Percentiles rank a stretch among this genome's conserved stretches.
Conservation (phyloP, 2,329 filamentous ascomycete species). For the Parastagonospora avenae region DNA sequence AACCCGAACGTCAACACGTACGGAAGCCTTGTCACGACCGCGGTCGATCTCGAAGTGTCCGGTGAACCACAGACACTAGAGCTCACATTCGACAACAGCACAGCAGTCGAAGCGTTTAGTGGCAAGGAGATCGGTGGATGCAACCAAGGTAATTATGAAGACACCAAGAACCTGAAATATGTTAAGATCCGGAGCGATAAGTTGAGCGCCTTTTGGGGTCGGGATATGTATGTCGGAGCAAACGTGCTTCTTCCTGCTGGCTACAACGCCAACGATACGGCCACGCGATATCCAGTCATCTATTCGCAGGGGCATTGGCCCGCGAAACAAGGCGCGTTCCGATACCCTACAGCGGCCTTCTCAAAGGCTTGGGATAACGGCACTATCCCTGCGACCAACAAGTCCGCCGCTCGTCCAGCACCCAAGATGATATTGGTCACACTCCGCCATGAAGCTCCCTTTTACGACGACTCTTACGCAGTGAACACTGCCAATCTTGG, state of each 20-base stretch:
- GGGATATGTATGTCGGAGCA: constrained; percentile 46
- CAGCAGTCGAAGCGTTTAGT: constrained; percentile 24
- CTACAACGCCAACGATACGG: constrained; percentile 37
- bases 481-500: constrained; percentile 49
- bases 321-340: constrained; percentile 26
- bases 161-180: constrained; percentile 40
- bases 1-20: constrained; percentile 33
- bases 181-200: constrained; percentile 47
- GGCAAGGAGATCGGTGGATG: constrained; percentile 47
- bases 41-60: constrained; percentile 29
- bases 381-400: constrained; percentile 33
- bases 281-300: constrained; percentile 42
- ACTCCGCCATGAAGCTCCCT: constrained; percentile 47
- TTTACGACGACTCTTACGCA: constrained; percentile 48
- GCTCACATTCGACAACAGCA: constrained; percentile 39
- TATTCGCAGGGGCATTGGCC: constrained; percentile 45
- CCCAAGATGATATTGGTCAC: constrained; percentile 46
- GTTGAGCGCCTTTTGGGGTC: constrained; percentile 44
- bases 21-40: constrained; percentile 36
- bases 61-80: constrained; percentile 37
- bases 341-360: constrained; percentile 24
- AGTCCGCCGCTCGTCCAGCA: constrained; percentile 27
- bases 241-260: constrained; percentile 44
- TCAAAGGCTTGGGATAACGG: constrained; percentile 39
- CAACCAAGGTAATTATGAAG: constrained; percentile 47